These are phyloP conservation scores for Isatis lusitanica DNA, from an alignment of 441 rosid genomes.

Conservation along the genomic window DNA sequence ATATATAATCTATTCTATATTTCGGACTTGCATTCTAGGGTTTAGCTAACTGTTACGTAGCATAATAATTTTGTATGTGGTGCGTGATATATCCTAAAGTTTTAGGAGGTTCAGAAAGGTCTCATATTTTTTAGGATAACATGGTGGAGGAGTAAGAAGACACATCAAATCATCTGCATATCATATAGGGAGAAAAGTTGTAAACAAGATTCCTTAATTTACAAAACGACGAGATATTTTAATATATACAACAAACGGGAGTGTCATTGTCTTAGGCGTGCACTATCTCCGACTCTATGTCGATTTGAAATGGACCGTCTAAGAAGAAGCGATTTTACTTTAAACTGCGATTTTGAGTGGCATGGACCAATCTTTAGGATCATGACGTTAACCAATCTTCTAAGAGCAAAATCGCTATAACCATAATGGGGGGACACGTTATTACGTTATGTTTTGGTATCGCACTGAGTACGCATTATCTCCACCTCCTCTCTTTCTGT, in stretches of 20 bases:
- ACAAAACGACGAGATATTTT: constrained; percentile 32
- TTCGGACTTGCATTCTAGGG: background rate
- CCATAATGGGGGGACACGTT: constrained; percentile 4
- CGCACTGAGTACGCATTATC: constrained; percentile 13
- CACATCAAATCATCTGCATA: constrained; percentile 26
- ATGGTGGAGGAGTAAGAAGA: constrained; percentile 28
- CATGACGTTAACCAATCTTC: constrained; percentile 29
- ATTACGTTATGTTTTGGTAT: constrained; percentile 26
- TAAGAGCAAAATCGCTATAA: constrained; percentile 8
- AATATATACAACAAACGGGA: background rate
- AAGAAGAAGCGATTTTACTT: constrained; percentile 8
- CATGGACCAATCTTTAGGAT: constrained; percentile 32
- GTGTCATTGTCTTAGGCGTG: constrained; percentile 35
- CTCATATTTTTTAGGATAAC: constrained; percentile 11
- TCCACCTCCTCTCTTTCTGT: background rate
- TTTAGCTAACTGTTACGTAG: constrained; percentile 15
- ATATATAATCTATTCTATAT: background rate
- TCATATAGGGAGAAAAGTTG: constrained; percentile 3
- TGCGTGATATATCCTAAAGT: background rate
- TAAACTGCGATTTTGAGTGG: constrained; percentile 27
- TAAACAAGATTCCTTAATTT: constrained; percentile 19
- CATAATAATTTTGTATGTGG: constrained; percentile 2
- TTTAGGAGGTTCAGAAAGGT: constrained; percentile 18
- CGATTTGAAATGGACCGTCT: constrained; percentile 33
- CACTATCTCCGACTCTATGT: constrained; percentile 27